Evolutionary conservation across 441 rosid genomes (phyloP), one percentile per base, ranked within the genome.

Genomic region (Populus hybrid): DNA sequence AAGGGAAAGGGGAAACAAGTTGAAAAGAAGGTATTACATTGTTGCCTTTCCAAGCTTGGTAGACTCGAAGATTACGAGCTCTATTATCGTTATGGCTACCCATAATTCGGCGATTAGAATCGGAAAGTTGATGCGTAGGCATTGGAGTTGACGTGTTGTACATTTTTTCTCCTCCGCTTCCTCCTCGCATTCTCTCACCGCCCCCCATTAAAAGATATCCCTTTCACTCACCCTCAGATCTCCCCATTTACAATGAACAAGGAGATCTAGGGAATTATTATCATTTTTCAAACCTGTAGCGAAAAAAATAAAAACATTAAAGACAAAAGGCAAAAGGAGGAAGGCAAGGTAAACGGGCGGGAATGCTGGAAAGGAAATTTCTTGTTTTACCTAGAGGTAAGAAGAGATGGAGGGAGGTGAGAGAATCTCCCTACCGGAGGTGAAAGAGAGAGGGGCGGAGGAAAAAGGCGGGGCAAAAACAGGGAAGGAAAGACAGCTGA

Each of bases 1-100:
- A 10, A 2, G 24, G 20, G 26, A 63, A 72, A 10, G 24, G 10
- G 20, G 59, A 50, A 11, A 34, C 28, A 10, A 11, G 59, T 61
- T 21, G 59, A 18, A 32, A 74, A 67, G 28, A 12, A 35, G n/a
- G 36, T 21, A 67, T 50, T 75, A 89, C 94, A 87, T 88, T 90
- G 82, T 50, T 86, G 82, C 94, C 92, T 82, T 81, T 86, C 94
- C 92, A 90, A 72, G 83, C 83, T 85, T 90, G 90, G 83, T 90
- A 90, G 57, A 81, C 79, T 28, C 88, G 90, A 66, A 84, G 80
- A 11, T 81, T 40, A 11, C 86, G 73, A 61, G 50, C 69, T 59
- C 46, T 7, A 28, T 21, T 50, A 7, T 30, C 71, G 42, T 81
- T 65, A 70, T n/a, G 38, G 54, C 67, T 10, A 21, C 28, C 85